Base-by-base conservation (phyloP, 768 basidiomycete genomes). In the Tulasnella calospora region DNA sequence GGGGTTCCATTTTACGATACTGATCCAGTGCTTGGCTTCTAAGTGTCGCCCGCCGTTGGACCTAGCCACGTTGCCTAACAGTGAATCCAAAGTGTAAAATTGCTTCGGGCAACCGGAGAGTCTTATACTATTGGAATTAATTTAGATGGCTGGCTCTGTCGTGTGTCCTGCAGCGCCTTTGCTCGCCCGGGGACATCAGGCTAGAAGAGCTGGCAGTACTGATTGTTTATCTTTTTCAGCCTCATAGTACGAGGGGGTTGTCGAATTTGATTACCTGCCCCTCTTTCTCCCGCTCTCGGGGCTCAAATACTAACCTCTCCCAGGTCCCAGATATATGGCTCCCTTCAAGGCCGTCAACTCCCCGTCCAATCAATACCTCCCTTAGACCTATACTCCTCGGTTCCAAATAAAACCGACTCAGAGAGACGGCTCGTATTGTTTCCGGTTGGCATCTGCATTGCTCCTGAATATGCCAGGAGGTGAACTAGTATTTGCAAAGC, bases 1-100 rank as follows among this genome's bases (percentile, higher is more conserved):
- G 35, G 78, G n/a, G n/a, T 76, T n/a, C 78, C 73, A 19, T 74
- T 33, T 40, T 38, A 57, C 76, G 7, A 13, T 3, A 23, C 71
- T 17, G 27, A 27, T 46, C 46, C 38, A 38, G 36, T 38, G 41
- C 3, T 38, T 40, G 46, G 33, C 33, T 73, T 73, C 23, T 35
- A 46, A 46, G 30, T 23, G 23, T 73, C 38, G 17, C 27, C 27
- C 46, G 44, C 35, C 10, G 5, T n/a, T 75, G 19, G 27, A n/a
- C 4, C 3, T 19, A 51, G 23, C 23, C 21, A 19, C 47, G 47
- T 51, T 23, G 47, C 17, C 9, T 5, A 51, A 23, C 9, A 23
- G 21, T 51, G 10, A 9, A 51, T 23, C 23, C 47, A 23, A 23
- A 51, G 47, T 51, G 21, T 51, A 19, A 23, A 51, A 23, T 23